A percentile compares a stretch with the other conserved stretches of the same genome.
These are phyloP conservation scores for Apiotrichum brassicae DNA, from an alignment of 1,284 basidiomycete genomes.

Conservation along the genomic window DNA sequence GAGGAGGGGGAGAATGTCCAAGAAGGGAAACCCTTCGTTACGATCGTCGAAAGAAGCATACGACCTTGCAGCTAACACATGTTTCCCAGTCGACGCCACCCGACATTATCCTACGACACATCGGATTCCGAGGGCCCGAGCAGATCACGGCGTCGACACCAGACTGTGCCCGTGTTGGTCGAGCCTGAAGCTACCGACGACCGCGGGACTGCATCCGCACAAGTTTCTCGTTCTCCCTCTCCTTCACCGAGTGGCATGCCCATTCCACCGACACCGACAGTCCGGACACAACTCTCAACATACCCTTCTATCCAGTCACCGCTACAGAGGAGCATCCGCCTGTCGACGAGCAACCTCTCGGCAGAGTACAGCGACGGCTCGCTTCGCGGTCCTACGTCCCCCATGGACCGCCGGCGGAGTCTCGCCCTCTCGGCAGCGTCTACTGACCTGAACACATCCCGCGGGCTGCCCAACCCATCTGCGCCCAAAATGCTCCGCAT, in stretches of 20 bases:
- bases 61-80: neutral
- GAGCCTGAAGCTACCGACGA: conserved; percentile 21
- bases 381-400: neutral
- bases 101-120: conserved; percentile 25
- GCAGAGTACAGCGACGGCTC: conserved; percentile 9
- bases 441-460: neutral
- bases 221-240: conserved; percentile 8
- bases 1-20: neutral
- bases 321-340: conserved; percentile 1
- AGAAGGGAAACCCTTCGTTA: no score
- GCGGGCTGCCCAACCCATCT: no score
- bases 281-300: neutral
- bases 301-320: neutral
- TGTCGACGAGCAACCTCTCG: conserved; percentile 2
- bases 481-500: neutral
- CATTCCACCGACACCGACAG: neutral
- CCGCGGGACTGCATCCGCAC: neutral
- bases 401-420: neutral
- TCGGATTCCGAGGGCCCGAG: conserved; percentile 34
- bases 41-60: no score
- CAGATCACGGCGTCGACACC: conserved; percentile 12
- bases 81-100: conserved; percentile 1
- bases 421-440: neutral
- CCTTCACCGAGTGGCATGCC: neutral
- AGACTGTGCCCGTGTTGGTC: conserved; percentile 31